A percentile compares a stretch with the other conserved stretches of the same genome.
These are phyloP conservation scores for Colletotrichum sp. DNA, from an alignment of 2,329 filamentous ascomycete species.

Conservation along the genomic window DNA sequence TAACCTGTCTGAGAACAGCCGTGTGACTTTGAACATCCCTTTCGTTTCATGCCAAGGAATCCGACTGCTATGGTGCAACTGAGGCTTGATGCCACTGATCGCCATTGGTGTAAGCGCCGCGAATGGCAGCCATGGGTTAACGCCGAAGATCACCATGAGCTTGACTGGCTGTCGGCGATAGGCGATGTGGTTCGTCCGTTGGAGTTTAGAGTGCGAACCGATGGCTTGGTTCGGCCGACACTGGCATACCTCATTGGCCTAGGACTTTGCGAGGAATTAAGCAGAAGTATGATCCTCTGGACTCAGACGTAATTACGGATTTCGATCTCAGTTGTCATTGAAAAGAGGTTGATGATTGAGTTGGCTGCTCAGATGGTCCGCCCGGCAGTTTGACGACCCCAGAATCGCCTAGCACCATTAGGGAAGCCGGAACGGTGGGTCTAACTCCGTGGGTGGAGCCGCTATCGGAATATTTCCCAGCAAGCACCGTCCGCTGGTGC, in stretches of 20 bases:
- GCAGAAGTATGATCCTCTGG: background rate
- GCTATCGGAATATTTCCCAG: constrained; percentile 13
- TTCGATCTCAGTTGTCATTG: background rate
- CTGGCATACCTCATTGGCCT: background rate
- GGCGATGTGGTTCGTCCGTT: constrained; percentile 1
- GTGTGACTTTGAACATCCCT: background rate
- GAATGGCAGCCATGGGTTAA: background rate
- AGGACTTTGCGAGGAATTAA: background rate
- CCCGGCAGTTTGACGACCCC: background rate
- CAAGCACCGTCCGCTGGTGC: constrained; percentile 6
- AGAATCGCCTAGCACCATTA: background rate
- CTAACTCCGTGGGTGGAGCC: constrained; percentile 7
- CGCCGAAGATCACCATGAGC: background rate
- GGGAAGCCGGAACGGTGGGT: background rate
- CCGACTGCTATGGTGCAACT: background rate
- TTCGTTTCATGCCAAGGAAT: background rate
- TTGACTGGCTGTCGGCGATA: constrained; percentile 9
- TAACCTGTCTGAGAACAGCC: background rate
- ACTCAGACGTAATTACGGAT: background rate
- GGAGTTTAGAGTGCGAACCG: background rate
- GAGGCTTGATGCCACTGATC: background rate
- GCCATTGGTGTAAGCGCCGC: background rate
- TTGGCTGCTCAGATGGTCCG: background rate
- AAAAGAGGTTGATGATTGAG: background rate
- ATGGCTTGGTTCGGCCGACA: background rate